Conservation (phyloP, 305 asterid species). For the Fraxinus floribunda region DNA sequence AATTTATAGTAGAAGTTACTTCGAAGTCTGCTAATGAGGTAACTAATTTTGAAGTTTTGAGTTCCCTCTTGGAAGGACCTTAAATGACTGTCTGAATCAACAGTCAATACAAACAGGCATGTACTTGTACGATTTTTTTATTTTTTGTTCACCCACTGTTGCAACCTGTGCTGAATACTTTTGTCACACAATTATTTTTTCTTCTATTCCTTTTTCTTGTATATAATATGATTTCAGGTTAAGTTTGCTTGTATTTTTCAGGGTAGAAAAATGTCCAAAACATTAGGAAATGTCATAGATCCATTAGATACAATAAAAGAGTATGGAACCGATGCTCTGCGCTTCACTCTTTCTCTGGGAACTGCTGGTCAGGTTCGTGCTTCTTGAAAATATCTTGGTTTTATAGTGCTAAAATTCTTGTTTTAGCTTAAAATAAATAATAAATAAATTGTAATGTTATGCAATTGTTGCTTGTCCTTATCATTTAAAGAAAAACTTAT, state of each 20-base stretch:
- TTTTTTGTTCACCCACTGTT: background rate
- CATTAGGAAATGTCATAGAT: slow-evolving; percentile 89
- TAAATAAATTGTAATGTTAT: background rate
- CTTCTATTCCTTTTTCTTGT: slow-evolving; percentile 20
- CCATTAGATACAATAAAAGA: slow-evolving; percentile 85
- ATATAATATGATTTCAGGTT: slow-evolving; percentile 24
- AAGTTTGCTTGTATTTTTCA: slow-evolving; percentile 36
- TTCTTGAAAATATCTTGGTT: slow-evolving; percentile 12
- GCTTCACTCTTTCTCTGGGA: slow-evolving; percentile 92
- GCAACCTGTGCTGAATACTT: background rate
- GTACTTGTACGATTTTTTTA: background rate
- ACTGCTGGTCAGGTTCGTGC: slow-evolving; percentile 90
- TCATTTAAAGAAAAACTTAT: background rate
- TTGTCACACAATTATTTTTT: background rate
- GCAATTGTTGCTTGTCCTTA: background rate
- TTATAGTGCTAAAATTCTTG: background rate
- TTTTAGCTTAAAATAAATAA: background rate
- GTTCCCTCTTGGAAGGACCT: background rate
- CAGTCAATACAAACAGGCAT: background rate
- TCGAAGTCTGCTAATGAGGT: background rate
- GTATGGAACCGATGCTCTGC: slow-evolving; percentile 93
- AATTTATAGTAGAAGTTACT: background rate
- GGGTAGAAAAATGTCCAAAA: slow-evolving; percentile 98
- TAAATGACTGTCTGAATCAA: background rate
- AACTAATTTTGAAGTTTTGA: background rate